phyloP scores from a whole-genome alignment of 495 filamentous ascomycete genomes.

The Lepraria neglecta region DNA sequence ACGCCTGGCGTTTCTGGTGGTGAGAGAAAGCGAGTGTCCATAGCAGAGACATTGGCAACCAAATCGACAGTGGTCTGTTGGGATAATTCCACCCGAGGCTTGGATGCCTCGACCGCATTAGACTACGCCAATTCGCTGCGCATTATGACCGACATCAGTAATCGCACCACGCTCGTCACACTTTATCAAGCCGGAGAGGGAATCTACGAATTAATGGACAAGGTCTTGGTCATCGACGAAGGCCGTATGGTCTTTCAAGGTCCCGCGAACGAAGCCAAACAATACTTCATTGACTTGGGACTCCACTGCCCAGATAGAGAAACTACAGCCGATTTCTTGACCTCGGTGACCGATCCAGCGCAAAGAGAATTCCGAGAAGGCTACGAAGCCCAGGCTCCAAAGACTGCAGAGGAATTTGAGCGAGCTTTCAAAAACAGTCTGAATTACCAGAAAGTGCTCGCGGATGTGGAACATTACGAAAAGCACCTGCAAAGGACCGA shows the following conservation, averaged over 20 bases:
- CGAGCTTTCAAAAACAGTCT: constrained; percentile 49
- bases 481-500: constrained; percentile 52
- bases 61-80: constrained; percentile 60
- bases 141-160: constrained; percentile 76
- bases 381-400: constrained; percentile 55
- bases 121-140: constrained; percentile 73
- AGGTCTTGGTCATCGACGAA: constrained; percentile 61
- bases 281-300: constrained; percentile 65
- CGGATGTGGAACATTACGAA: constrained; percentile 57
- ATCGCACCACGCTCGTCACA: constrained; percentile 75
- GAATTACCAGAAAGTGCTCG: constrained; percentile 46
- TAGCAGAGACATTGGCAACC: constrained; percentile 61
- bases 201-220: constrained; percentile 78
- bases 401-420: constrained; percentile 59
- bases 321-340: constrained; percentile 71
- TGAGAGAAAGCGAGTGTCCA: constrained; percentile 65
- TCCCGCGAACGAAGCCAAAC: constrained; percentile 53
- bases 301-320: constrained; percentile 60
- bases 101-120: constrained; percentile 72
- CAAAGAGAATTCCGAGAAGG: constrained; percentile 60
- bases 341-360: constrained; percentile 67
- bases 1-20: constrained; percentile 69
- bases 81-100: constrained; percentile 74
- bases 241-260: constrained; percentile 62
- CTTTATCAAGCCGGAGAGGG: constrained; percentile 79